Percentiles rank a stretch among this genome's conserved stretches.
Conservation (phyloP, 179 eudicot genomes). For the Spinacia oleracea region DNA sequence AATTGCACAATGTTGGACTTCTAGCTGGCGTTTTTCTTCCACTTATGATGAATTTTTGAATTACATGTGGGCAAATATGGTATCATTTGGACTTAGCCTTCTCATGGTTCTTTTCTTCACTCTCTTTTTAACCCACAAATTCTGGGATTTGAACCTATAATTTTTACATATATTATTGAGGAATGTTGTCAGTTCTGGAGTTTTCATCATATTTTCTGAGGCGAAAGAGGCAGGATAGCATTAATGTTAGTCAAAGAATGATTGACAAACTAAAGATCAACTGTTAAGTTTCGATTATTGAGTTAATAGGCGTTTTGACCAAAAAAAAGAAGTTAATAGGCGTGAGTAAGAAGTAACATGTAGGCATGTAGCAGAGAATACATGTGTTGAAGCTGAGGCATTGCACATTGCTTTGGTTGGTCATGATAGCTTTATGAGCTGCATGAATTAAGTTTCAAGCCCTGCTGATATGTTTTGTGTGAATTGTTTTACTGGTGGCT, state of each 20-base stretch:
- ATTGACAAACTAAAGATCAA: neutral
- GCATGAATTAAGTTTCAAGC: neutral
- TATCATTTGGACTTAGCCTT: neutral
- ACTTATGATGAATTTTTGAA: neutral
- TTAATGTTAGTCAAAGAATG: neutral
- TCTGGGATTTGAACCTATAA: neutral
- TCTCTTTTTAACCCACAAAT: neutral
- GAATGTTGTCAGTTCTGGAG: neutral
- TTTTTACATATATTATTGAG: neutral
- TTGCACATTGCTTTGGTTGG: neutral
- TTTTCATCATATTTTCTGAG: neutral
- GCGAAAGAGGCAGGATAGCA: neutral
- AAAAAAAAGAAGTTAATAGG: conserved; percentile 1
- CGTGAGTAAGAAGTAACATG: neutral
- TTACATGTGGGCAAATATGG: neutral
- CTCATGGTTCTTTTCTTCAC: neutral
- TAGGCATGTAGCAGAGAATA: neutral
- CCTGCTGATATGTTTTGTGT: neutral
- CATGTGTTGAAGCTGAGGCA: neutral
- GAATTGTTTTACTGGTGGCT: neutral
- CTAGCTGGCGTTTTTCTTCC: neutral
- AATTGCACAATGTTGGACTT: neutral
- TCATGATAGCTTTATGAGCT: neutral
- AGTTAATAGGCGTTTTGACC: neutral
- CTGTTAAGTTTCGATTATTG: neutral